phyloP scores from a whole-genome alignment of 2,329 filamentous ascomycete genomes.

The Pestalotiopsis sp. region DNA sequence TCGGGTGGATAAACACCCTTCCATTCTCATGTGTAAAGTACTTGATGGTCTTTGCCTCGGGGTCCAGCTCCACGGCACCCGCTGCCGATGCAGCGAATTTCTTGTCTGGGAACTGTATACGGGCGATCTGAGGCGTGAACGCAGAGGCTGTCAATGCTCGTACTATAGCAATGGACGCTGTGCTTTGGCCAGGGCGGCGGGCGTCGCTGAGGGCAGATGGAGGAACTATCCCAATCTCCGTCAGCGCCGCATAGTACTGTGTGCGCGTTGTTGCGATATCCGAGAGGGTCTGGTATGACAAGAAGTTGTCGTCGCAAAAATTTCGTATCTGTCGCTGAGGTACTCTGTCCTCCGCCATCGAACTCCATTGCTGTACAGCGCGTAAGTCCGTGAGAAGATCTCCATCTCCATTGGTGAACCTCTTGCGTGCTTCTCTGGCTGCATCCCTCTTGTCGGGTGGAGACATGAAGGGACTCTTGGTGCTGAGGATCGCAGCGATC shows the following conservation, averaged over 20 bases:
- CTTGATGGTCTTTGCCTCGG: slow-evolving; percentile 88
- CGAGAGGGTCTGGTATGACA: slow-evolving; percentile 79
- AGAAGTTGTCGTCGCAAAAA: slow-evolving; percentile 86
- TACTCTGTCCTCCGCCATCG: slow-evolving; percentile 60
- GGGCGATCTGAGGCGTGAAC: slow-evolving; percentile 83
- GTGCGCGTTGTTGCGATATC: slow-evolving; percentile 86
- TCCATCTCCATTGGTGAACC: slow-evolving; percentile 77
- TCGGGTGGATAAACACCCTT: slow-evolving; percentile 90
- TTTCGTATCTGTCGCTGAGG: slow-evolving; percentile 66
- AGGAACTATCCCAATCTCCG: slow-evolving; percentile 80
- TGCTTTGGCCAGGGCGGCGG: neutral
- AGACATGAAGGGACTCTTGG: slow-evolving; percentile 82
- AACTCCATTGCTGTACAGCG: slow-evolving; percentile 82
- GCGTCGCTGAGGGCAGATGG: slow-evolving; percentile 16
- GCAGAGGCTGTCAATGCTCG: slow-evolving; percentile 73
- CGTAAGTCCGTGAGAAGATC: slow-evolving; percentile 86
- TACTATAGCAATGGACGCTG: slow-evolving; percentile 52
- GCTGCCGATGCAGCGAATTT: slow-evolving; percentile 88
- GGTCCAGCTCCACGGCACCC: slow-evolving; percentile 89
- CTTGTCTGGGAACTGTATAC: slow-evolving; percentile 93
- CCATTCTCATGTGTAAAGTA: slow-evolving; percentile 88
- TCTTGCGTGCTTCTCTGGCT: slow-evolving; percentile 73
- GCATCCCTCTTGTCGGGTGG: slow-evolving; percentile 83
- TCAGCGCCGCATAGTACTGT: slow-evolving; percentile 84
- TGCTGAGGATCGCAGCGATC: slow-evolving; percentile 90